These are phyloP conservation scores for Diaporthe amygdali DNA, from an alignment of 2,329 filamentous ascomycete species.

Conservation along the genomic window DNA sequence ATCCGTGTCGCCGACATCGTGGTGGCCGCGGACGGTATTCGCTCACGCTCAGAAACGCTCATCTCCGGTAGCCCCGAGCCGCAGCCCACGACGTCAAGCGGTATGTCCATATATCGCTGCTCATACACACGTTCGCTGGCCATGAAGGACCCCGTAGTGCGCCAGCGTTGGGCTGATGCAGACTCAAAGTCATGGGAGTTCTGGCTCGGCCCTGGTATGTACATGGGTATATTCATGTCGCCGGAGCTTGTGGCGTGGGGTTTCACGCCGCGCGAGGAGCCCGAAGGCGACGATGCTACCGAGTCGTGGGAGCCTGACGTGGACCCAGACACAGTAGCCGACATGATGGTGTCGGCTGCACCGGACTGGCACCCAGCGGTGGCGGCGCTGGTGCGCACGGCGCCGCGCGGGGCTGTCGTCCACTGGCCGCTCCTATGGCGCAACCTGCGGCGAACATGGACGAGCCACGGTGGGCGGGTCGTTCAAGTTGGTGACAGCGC, in stretches of 20 bases:
- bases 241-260: neutral
- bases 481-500: too few relatives aligned
- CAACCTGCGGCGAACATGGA: too few relatives aligned
- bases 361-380: slow-evolving; percentile 24
- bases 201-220: slow-evolving; percentile 6
- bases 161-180: neutral
- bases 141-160: neutral
- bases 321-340: slow-evolving; percentile 6
- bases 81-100: neutral
- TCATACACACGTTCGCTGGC: neutral
- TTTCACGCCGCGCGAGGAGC: neutral
- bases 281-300: neutral
- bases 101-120: neutral
- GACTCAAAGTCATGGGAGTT: neutral
- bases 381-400: slow-evolving; percentile 27
- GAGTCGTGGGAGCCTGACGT: slow-evolving; percentile 3
- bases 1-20: neutral
- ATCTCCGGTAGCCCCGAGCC: neutral
- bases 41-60: neutral
- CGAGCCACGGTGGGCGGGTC: too few relatives aligned
- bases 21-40: neutral
- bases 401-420: slow-evolving; percentile 35
- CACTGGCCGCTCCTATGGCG: slow-evolving; percentile 48
- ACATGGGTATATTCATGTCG: neutral
- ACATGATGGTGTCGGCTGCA: neutral